A percentile compares a stretch with the other conserved stretches of the same genome.
Conservation (phyloP, 2,329 filamentous ascomycete genomes). For the Trichoderma asperellum region DNA sequence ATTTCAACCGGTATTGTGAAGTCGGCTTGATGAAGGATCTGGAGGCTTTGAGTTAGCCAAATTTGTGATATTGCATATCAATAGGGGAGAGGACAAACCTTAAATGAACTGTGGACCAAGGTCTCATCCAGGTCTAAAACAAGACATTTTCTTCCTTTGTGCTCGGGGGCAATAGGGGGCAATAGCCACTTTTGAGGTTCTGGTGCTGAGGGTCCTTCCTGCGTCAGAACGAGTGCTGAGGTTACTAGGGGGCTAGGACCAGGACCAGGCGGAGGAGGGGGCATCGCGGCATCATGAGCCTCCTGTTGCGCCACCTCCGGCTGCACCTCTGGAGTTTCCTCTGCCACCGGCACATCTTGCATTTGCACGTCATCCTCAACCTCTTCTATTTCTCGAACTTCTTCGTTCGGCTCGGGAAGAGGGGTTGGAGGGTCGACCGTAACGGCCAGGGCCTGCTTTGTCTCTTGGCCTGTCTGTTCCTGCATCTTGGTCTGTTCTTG, state of each 20-base stretch:
- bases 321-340: conserved; percentile 53
- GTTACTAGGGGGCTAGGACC: conserved; percentile 49
- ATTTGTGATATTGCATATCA: neutral
- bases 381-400: conserved; percentile 40
- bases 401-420: conserved; percentile 33
- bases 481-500: conserved; percentile 51
- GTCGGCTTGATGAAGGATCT: conserved; percentile 97
- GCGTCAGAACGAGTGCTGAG: conserved; percentile 46
- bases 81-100: conserved; percentile 61
- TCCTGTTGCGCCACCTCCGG: conserved; percentile 46
- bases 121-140: conserved; percentile 97
- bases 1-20: conserved; percentile 99
- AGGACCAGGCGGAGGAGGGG: conserved; percentile 51
- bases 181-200: conserved; percentile 69
- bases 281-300: conserved; percentile 39
- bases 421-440: conserved; percentile 50
- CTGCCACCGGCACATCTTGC: conserved; percentile 60
- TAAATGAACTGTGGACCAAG: conserved; percentile 97
- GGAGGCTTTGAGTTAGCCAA: conserved; percentile 30
- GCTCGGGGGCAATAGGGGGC: conserved; percentile 77
- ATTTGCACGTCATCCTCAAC: conserved; percentile 67
- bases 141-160: conserved; percentile 88
- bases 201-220: conserved; percentile 49
- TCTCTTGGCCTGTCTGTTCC: conserved; percentile 51
- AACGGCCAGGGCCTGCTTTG: conserved; percentile 50